These are phyloP conservation scores for Sisymbrium altissimum DNA, from an alignment of 345 rosid genomes.

Conservation along the genomic window DNA sequence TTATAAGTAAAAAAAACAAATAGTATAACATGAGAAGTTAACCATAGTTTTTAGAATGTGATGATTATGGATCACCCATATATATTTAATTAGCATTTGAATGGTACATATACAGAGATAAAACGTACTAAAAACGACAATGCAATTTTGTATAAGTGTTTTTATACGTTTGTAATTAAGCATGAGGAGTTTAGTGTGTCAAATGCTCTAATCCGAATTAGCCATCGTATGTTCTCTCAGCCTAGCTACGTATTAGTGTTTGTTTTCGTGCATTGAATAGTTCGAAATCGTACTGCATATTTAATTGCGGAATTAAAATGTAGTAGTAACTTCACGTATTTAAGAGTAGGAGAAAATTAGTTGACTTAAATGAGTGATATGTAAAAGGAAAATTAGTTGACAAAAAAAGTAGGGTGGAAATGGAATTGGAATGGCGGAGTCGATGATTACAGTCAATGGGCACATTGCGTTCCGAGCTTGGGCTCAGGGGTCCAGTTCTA, in stretches of 20 bases:
- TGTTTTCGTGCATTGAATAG: not conserved
- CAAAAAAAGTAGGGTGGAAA: not conserved
- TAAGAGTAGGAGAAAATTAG: conserved; percentile 9
- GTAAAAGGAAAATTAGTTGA: not conserved
- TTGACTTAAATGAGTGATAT: conserved; percentile 5
- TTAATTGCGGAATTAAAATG: not conserved
- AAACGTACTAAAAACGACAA: not conserved
- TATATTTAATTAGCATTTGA: too few species aligned
- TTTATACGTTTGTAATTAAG: not conserved
- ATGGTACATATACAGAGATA: not conserved
- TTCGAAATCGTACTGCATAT: not conserved
- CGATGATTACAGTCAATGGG: conserved; percentile 62
- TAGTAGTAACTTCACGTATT: not conserved
- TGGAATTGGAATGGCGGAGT: too few species aligned
- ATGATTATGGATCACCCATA: not conserved
- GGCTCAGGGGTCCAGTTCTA: conserved; percentile 46
- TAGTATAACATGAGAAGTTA: not conserved
- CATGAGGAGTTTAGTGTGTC: not conserved
- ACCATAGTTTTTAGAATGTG: not conserved
- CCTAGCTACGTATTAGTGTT: not conserved
- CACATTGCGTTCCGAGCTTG: conserved; percentile 58
- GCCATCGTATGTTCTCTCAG: not conserved
- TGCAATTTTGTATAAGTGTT: not conserved
- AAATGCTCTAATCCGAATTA: not conserved
- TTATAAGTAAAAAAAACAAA: not conserved